These are phyloP conservation scores for Boletus reticuloceps DNA, from an alignment of 768 basidiomycete genomes.

Conservation along the genomic window DNA sequence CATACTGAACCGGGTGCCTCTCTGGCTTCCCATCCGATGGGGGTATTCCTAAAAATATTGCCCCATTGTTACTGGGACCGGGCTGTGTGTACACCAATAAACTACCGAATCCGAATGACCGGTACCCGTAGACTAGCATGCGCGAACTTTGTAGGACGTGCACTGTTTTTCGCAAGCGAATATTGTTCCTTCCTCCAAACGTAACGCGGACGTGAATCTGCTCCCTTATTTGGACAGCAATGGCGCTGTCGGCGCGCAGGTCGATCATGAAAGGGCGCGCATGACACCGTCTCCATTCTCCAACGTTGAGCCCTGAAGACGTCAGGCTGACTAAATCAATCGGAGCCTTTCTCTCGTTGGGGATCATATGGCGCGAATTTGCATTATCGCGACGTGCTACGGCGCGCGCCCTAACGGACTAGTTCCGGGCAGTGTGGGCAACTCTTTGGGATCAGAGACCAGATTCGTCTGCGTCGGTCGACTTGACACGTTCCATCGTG, in stretches of 20 bases:
- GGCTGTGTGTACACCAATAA: not conserved
- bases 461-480: slow-evolving; percentile 9
- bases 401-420: not conserved
- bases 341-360: not conserved
- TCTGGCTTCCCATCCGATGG: not conserved
- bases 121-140: not conserved
- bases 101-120: not conserved
- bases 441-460: not conserved
- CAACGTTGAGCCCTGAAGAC: not conserved
- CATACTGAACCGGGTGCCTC: not conserved
- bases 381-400: not conserved
- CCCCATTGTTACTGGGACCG: not conserved
- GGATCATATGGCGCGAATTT: slow-evolving; percentile 1
- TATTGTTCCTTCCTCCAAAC: not conserved
- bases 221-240: not conserved
- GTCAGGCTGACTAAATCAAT: not conserved
- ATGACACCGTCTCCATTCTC: slow-evolving; percentile 20
- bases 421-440: slow-evolving; percentile 7
- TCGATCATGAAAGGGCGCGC: slow-evolving; percentile 24
- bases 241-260: not conserved
- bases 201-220: not conserved
- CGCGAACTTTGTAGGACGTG: not conserved
- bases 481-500: slow-evolving; percentile 18
- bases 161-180: not conserved
- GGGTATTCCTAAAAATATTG: not conserved